These are phyloP conservation scores for Colletotrichum lentis DNA, from an alignment of 2,329 filamentous ascomycete genomes.

Conservation along the genomic window DNA sequence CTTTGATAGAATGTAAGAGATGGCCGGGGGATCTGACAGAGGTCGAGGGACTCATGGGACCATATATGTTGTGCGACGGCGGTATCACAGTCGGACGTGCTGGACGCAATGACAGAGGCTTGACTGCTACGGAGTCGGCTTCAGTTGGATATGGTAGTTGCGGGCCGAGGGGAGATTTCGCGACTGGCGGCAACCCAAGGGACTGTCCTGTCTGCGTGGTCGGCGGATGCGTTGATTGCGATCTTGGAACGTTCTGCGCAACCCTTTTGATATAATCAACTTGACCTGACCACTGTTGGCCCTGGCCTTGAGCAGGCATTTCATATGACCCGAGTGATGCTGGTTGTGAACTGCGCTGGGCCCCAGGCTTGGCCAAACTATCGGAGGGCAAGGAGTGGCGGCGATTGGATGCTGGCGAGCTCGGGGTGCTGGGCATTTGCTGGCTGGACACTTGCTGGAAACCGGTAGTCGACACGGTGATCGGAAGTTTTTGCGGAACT, in stretches of 20 bases:
- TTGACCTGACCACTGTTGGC: neutral
- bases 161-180: neutral
- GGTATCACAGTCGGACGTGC: slow-evolving; percentile 13
- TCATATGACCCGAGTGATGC: neutral
- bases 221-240: slow-evolving; percentile 11
- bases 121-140: neutral
- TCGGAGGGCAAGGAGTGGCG: slow-evolving; percentile 26
- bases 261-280: neutral
- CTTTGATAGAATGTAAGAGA: slow-evolving; percentile 37
- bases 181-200: neutral
- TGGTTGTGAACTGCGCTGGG: neutral
- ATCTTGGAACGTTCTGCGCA: neutral
- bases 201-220: neutral
- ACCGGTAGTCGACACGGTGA: neutral
- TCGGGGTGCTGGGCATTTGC: neutral
- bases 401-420: slow-evolving; percentile 12
- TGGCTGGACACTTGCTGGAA: neutral
- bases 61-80: slow-evolving; percentile 6
- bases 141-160: neutral
- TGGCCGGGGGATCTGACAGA: slow-evolving; percentile 32
- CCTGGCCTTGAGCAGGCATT: neutral
- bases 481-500: neutral
- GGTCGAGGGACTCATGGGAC: slow-evolving; percentile 9
- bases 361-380: neutral
- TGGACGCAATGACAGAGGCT: slow-evolving; percentile 9